Conservation (phyloP, 1,284 basidiomycete species). For the Inonotus obliquus region DNA sequence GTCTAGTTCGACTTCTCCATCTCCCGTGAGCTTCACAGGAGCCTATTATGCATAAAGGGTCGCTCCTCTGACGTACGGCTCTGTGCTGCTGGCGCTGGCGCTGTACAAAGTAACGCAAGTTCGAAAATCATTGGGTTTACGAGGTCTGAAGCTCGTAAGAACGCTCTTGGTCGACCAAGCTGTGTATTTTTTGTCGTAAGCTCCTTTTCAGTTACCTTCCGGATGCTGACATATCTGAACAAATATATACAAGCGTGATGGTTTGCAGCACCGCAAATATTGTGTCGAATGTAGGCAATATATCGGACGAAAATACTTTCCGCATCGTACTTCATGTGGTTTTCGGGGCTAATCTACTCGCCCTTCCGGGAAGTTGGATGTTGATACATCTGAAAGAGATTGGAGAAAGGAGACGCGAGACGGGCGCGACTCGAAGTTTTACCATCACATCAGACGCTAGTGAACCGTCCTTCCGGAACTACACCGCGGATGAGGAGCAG, state of each 20-base stretch:
- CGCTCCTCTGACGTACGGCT: neutral
- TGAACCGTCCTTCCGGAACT: neutral
- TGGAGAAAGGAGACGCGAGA: neutral
- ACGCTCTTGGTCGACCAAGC: neutral
- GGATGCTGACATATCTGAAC: neutral
- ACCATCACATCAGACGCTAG: neutral
- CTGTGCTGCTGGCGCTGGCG: neutral
- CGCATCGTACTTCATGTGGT: neutral
- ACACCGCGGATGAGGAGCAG: neutral
- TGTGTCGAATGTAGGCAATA: neutral
- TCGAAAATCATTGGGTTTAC: neutral
- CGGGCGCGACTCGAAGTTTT: neutral
- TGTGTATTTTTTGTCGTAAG: neutral
- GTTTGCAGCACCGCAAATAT: neutral
- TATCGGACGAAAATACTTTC: neutral
- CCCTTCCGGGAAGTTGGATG: slow-evolving; percentile 1
- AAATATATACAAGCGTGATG: neutral
- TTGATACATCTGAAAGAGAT: neutral
- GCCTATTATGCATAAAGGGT: neutral
- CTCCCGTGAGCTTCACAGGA: neutral
- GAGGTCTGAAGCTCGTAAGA: neutral
- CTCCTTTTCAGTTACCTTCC: neutral
- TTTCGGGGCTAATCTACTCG: neutral
- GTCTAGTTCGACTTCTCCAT: neutral
- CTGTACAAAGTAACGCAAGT: neutral